Base-by-base conservation (phyloP, 257 asterid species). In the Prunella vulgaris region DNA sequence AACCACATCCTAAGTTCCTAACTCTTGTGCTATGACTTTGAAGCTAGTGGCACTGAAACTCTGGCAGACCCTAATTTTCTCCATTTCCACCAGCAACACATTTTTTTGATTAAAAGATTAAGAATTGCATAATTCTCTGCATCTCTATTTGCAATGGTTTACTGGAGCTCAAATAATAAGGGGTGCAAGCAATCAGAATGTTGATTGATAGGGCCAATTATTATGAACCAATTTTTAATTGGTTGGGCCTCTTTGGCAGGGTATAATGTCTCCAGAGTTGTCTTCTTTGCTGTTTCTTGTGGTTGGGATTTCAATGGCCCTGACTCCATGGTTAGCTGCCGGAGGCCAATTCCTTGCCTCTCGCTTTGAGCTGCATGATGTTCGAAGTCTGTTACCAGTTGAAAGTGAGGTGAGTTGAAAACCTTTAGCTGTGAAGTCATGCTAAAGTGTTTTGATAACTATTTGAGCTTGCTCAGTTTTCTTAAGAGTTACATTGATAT, bases 301-400 rank as follows among this genome's bases (percentile, higher is more conserved):
- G 74, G 99, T 94, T 54, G 99, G 99, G 38, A 77, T 94, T 71
- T 94, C 99, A 48, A 94, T 94, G 99, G 99, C 99, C 59, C 75
- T 94, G 68, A 94, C 99, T 52, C 99, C 99, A 46, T 94, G 86
- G 85, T 80, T 94, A 83, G 99, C 99, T 59, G 99, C 99, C 58
- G 99, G 98, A 73, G 99, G 99, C 78, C 99, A 94, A 78, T 75
- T 94, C 69, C 81, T 94, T 80, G 99, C 99, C 70, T 91, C 99
- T 77, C 93, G 92, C 58, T 94, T 94, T 84, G 98, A 91, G 83
- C 90, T 84, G 68, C 97, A 94, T 30, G 99, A 94, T 85, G 99
- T 94, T 77, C 91, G 99, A 30, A 91, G 93, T 82, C 84, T 94
- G 70, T 89, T 94, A 68, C 99, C 99, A 27, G 92, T 74, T 67